These are phyloP conservation scores for Alternaria alternata DNA, from an alignment of 2,329 filamentous ascomycete genomes.

Conservation along the genomic window DNA sequence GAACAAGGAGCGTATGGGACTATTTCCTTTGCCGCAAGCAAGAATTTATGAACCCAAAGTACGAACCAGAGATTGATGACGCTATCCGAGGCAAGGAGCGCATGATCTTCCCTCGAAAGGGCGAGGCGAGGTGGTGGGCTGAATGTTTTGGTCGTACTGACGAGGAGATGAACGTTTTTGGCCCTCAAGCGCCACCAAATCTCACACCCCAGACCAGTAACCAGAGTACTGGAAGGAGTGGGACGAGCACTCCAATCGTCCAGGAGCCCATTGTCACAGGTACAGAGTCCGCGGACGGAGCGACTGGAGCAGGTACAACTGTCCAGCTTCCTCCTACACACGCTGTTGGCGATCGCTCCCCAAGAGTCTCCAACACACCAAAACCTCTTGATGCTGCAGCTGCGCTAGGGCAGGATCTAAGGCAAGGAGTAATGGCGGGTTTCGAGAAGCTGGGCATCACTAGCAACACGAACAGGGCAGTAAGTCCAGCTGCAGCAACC, in stretches of 20 bases:
- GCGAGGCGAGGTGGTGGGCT: constrained; percentile 92
- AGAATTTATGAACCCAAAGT: constrained; percentile 85
- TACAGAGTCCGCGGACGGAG: constrained; percentile 43
- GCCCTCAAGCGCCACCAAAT: constrained; percentile 34
- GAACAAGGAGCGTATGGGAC: constrained; percentile 90
- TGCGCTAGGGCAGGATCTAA: constrained; percentile 39
- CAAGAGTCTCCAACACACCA: constrained; percentile 13
- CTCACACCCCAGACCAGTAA: constrained; percentile 42
- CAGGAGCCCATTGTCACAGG: constrained; percentile 48
- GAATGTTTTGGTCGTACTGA: constrained; percentile 86
- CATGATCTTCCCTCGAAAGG: constrained; percentile 79
- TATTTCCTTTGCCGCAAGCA: constrained; percentile 85
- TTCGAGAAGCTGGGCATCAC: constrained; percentile 43
- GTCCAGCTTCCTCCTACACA: constrained; percentile 35
- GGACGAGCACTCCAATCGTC: constrained; percentile 36
- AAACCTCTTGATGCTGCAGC: constrained; percentile 40
- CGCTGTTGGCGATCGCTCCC: constrained; percentile 24
- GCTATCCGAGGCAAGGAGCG: constrained; percentile 80
- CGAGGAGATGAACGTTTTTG: constrained; percentile 84
- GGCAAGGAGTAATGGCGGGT: constrained; percentile 41
- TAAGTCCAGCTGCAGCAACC: constrained; percentile 26
- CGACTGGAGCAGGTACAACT: constrained; percentile 43
- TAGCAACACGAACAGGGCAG: constrained; percentile 16
- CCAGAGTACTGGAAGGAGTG: constrained; percentile 33
- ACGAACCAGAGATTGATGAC: constrained; percentile 78